Percentiles rank a stretch among this genome's conserved stretches.
Evolutionary conservation across 1,284 basidiomycete genomes (phyloP).

Genomic region (Trichosporon sp.): DNA sequence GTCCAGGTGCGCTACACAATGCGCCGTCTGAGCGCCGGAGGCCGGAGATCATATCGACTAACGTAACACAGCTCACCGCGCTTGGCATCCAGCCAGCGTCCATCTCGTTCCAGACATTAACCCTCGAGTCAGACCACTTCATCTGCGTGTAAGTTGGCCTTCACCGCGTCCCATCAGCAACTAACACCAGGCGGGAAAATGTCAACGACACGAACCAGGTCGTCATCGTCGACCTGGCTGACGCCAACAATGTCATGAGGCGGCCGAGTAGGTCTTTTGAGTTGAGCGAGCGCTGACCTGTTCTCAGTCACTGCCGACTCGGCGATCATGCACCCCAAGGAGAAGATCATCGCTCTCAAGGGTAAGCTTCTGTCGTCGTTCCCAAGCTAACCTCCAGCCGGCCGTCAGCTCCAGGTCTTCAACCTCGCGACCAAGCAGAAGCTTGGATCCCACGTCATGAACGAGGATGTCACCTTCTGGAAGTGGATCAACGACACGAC

Average conservation of each 20-base stretch:
- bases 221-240: constrained; percentile 91
- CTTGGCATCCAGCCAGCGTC: constrained; percentile 92
- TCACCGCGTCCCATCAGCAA: background rate
- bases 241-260: constrained; percentile 92
- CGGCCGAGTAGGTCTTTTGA: constrained; percentile 60
- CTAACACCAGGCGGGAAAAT: constrained; percentile 33
- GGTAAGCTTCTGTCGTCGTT: constrained; percentile 53
- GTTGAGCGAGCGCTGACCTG: background rate
- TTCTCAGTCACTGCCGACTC: constrained; percentile 77
- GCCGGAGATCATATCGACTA: background rate
- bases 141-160: constrained; percentile 60
- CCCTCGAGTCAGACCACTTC: constrained; percentile 94
- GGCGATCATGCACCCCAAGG: constrained; percentile 95
- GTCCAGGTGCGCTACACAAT: constrained; percentile 41
- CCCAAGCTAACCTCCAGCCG: constrained; percentile 56
- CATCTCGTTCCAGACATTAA: constrained; percentile 95
- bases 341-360: constrained; percentile 96
- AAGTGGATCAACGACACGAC: constrained; percentile 92
- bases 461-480: constrained; percentile 97
- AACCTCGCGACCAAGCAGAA: constrained; percentile 97
- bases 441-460: constrained; percentile 91
- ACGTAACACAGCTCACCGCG: constrained; percentile 71
- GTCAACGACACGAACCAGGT: constrained; percentile 79
- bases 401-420: constrained; percentile 93
- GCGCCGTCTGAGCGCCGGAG: background rate